Evolutionary conservation across 1,139 yeast genomes (phyloP).

Genomic region (Hemisphaericaspora xylanilytica): DNA sequence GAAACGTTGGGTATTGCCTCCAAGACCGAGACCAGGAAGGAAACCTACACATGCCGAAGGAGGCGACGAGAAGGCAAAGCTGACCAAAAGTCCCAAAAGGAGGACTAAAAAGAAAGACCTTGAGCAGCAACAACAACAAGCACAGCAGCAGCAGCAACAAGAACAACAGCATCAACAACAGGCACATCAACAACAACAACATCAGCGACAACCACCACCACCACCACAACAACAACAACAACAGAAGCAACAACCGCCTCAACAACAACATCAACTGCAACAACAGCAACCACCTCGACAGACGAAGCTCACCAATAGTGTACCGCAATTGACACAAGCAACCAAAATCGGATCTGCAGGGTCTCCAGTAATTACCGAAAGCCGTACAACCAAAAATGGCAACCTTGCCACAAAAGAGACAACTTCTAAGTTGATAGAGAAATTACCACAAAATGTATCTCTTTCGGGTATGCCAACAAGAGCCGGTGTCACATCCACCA

Average conservation of each 20-base stretch:
- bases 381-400: too few relatives aligned
- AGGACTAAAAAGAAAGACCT: slow-evolving; percentile 11
- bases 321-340: background rate
- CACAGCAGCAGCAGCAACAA: background rate
- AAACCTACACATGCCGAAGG: slow-evolving; percentile 32
- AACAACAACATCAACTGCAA: too few relatives aligned
- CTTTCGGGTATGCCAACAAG: too few relatives aligned
- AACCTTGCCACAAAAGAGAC: too few relatives aligned
- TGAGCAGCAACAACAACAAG: background rate
- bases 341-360: background rate
- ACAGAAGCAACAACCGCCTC: too few relatives aligned
- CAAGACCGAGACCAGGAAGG: slow-evolving; percentile 62
- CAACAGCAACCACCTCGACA: background rate
- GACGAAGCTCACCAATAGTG: too few relatives aligned
- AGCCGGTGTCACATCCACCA: background rate
- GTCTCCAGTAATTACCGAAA: background rate
- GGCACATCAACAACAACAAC: too few relatives aligned
- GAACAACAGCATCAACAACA: background rate
- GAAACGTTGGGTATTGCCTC: slow-evolving; percentile 63
- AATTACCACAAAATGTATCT: too few relatives aligned
- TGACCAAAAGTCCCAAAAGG: slow-evolving; percentile 12
- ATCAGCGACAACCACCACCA: too few relatives aligned
- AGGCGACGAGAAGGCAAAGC: slow-evolving; percentile 12
- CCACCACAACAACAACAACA: too few relatives aligned
- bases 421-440: too few relatives aligned